phyloP scores from a whole-genome alignment of 1,284 basidiomycete genomes.

The Heterobasidion parviporum region DNA sequence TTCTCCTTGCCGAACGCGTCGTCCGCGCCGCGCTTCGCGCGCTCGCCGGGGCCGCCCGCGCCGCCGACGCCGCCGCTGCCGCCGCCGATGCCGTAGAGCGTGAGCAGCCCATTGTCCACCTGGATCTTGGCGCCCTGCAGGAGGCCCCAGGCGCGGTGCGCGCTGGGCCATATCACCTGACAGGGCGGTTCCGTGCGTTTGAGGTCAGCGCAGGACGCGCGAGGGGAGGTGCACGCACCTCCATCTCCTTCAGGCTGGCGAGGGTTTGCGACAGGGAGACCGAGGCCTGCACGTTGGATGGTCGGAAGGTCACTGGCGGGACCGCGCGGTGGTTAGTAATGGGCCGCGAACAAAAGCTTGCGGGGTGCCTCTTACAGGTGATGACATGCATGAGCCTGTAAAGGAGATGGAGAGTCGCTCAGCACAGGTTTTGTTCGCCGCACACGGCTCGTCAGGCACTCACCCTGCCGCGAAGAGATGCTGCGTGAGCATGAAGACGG shows the following conservation, averaged over 20 bases:
- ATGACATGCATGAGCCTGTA: conserved; percentile 76
- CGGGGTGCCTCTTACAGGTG: conserved; percentile 40
- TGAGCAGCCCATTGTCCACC: conserved; percentile 31
- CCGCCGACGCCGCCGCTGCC: conserved; percentile 15
- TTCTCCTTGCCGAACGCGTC: conserved; percentile 47
- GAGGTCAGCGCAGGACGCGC: neutral
- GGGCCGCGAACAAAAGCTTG: neutral
- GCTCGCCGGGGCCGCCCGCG: neutral
- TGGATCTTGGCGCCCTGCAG: conserved; percentile 61
- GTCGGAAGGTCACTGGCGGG: conserved; percentile 52
- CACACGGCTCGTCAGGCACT: conserved; percentile 17
- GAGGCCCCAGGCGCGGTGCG: conserved; percentile 60
- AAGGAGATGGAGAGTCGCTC: conserved; percentile 4
- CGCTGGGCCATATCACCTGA: conserved; percentile 61
- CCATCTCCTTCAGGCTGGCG: conserved; percentile 62
- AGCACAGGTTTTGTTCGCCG: neutral
- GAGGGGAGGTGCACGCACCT: conserved; percentile 31
- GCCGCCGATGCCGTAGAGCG: conserved; percentile 17
- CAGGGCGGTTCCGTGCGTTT: conserved; percentile 25
- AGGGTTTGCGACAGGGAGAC: conserved; percentile 63
- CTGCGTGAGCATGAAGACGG: conserved; percentile 65
- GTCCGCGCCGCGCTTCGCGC: conserved; percentile 53
- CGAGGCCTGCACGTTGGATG: conserved; percentile 62
- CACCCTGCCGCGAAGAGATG: conserved; percentile 74
- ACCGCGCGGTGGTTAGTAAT: conserved; percentile 7